Evolutionary conservation across 2,329 filamentous ascomycete genomes (phyloP).

Genomic region (Trichoderma sp.): DNA sequence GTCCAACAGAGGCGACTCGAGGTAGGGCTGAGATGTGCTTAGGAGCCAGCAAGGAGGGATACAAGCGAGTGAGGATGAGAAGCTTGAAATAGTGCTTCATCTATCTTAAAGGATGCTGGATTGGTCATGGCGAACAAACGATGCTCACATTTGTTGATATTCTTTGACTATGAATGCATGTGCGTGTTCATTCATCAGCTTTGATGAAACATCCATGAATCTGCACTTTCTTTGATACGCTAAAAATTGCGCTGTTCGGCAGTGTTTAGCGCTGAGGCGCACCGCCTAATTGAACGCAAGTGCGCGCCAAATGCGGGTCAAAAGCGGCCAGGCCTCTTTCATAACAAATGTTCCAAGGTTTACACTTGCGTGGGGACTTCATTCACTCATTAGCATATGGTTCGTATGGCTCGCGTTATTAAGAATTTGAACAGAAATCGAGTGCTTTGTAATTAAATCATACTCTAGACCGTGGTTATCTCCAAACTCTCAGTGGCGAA

Average conservation of each 20-base stretch:
- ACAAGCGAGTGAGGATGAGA: neutral
- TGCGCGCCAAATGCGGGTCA: neutral
- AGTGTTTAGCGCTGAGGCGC: neutral
- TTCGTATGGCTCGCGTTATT: neutral
- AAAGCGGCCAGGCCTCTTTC: neutral
- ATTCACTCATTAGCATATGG: neutral
- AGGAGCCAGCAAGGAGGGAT: neutral
- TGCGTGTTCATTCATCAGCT: neutral
- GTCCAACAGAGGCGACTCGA: neutral
- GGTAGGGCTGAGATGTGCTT: neutral
- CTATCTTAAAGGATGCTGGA: neutral
- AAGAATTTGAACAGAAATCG: neutral
- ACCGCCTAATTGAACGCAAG: neutral
- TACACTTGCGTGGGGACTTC: no score
- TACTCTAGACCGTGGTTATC: neutral
- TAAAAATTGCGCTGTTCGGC: neutral
- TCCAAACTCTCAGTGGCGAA: conserved; percentile 24
- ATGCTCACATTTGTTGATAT: neutral
- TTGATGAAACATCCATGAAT: neutral
- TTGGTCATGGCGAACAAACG: neutral
- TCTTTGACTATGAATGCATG: neutral
- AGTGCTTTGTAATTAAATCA: neutral
- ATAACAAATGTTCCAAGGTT: no score
- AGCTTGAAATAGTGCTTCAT: neutral
- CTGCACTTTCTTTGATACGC: neutral